phyloP scores from a whole-genome alignment of 2,329 filamentous ascomycete species.

The Penicillium sp. region DNA sequence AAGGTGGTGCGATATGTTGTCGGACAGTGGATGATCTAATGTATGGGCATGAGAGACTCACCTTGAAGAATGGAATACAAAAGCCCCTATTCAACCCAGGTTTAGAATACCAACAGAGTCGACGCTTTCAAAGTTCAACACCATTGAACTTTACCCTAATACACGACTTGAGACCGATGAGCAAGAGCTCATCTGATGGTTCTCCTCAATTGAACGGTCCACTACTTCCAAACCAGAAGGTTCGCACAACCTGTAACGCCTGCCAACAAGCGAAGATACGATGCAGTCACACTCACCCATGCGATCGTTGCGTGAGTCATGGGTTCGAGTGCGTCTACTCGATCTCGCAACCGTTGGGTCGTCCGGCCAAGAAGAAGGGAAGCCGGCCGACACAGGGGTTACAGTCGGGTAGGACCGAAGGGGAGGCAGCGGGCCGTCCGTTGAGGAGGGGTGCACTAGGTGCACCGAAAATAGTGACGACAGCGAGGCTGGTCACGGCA shows the following conservation, averaged over 20 bases:
- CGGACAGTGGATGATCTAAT: not conserved
- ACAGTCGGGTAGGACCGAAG: not conserved
- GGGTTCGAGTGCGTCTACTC: conserved; percentile 39
- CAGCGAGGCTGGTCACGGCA: not conserved
- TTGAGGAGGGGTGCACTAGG: not conserved
- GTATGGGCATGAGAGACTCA: not conserved
- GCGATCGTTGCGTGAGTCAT: conserved; percentile 37
- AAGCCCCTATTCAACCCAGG: not conserved
- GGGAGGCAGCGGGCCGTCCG: not conserved
- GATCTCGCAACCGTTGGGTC: conserved; percentile 36
- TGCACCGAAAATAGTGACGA: not conserved
- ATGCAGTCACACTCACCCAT: conserved; percentile 38
- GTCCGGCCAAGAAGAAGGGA: conserved; percentile 36
- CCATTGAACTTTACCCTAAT: not conserved
- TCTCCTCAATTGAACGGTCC: conserved; percentile 6
- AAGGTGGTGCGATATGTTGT: not conserved
- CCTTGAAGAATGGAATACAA: not conserved
- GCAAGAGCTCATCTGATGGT: not conserved
- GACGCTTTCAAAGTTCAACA: not conserved
- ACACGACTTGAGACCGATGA: not conserved
- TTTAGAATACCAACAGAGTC: not conserved
- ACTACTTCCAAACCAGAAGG: conserved; percentile 36
- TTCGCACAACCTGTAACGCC: conserved; percentile 41
- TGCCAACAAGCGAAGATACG: conserved; percentile 42
- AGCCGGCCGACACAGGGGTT: not conserved